Conservation (phyloP, 2,329 filamentous ascomycete genomes). For the Sodiomyces alkalinus region DNA sequence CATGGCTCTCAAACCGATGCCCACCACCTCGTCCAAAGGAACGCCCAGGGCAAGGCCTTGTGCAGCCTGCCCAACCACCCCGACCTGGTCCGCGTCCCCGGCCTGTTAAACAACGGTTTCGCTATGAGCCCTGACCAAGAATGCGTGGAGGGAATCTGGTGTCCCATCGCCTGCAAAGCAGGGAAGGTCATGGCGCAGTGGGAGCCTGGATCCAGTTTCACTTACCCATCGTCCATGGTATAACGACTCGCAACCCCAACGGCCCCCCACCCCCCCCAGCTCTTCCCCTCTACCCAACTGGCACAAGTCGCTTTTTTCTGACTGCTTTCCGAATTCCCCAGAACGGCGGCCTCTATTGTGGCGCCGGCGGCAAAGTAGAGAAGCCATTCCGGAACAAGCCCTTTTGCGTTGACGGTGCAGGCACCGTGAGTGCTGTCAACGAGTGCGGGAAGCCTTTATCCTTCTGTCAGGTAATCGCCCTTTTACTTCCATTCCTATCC, state of each 20-base stretch:
- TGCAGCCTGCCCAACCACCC: conserved; percentile 54
- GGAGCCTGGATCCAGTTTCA: conserved; percentile 55
- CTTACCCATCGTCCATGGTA: conserved; percentile 58
- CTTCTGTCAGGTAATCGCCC: conserved; percentile 69
- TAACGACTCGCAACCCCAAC: not conserved
- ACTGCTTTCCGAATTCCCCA: no score
- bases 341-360: conserved; percentile 64
- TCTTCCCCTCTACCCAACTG: no score
- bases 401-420: conserved; percentile 57
- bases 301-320: no score
- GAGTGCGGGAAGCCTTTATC: conserved; percentile 46
- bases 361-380: conserved; percentile 45
- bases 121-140: conserved; percentile 63
- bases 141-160: conserved; percentile 53
- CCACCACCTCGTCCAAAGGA: conserved; percentile 19
- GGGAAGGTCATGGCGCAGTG: conserved; percentile 69
- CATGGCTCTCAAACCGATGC: conserved; percentile 16
- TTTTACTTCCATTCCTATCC: no score
- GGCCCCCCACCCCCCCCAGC: no score
- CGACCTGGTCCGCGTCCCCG: conserved; percentile 51
- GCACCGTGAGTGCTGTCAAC: conserved; percentile 50
- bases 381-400: conserved; percentile 55
- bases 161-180: conserved; percentile 61
- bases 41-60: conserved; percentile 13
- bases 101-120: conserved; percentile 54